Evolutionary conservation across 192 early-diverging fungal species (phyloP), one percentile per base, ranked within the genome.

Genomic region (Backusella liffmaniae): DNA sequence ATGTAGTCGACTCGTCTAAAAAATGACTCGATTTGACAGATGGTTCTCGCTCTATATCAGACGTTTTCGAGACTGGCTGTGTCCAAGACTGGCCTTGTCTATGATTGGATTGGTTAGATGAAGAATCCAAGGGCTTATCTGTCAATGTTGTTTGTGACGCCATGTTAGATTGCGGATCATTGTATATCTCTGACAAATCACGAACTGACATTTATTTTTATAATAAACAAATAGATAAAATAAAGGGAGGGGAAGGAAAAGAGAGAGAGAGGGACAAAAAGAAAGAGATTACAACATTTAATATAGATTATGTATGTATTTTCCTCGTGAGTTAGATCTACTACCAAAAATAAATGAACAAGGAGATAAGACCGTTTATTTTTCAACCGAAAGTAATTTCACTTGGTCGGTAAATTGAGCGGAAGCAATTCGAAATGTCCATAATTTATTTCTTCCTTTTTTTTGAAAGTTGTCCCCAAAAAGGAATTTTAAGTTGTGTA

Each of bases 71-170:
- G 23, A 6, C 9, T 29, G 12, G 39, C 26, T 42, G 70, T 32
- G 39, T 30, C 42, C 15, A 41, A 13, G 44, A 44, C 26, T 7
- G 70, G 6, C 34, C 42, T 29, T 69, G 67, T 29, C 35, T 32
- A 23, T 72, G 73, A 32, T 37, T 66, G 29, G 53, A 34, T 34
- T 67, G 65, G 42, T 35, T 39, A 29, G 23, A 62, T 12, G 26
- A 62, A 12, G 56, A 62, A 62, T 29, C 56, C 12, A 62, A 29
- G 26, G 56, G 30, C 13, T 12, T 56, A 35, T 78, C 77, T 56
- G 77, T 78, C 42, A 78, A 35, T 15, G 77, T 78, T 35, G 46
- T 36, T 39, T 73, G 71, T 32, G 77, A 78, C 26, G 59, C 66
- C 16, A 78, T 42, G 39, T 72, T 78, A 5, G 70, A 72, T 62